These are phyloP conservation scores for Backusella luteola DNA, from an alignment of 192 early-diverging fungal genomes.

Conservation along the genomic window DNA sequence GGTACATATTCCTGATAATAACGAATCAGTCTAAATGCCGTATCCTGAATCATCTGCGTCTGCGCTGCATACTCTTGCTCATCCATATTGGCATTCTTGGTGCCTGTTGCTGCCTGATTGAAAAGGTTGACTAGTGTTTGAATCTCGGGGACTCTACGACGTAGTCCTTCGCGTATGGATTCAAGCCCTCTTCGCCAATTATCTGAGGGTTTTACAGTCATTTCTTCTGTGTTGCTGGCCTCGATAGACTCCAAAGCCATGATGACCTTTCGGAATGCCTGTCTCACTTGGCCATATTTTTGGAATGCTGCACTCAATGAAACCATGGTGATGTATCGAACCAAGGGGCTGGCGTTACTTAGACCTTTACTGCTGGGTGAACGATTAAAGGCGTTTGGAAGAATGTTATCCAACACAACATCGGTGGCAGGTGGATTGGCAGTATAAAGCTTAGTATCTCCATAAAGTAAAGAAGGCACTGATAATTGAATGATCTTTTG, in stretches of 20 bases:
- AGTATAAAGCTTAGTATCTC: conserved; percentile 36
- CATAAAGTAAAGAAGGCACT: conserved; percentile 56
- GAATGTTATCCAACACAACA: conserved; percentile 65
- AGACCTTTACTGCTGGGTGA: conserved; percentile 55
- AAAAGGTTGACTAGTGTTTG: conserved; percentile 59
- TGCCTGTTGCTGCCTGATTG: conserved; percentile 26
- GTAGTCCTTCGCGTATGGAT: conserved; percentile 54
- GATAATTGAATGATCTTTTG: conserved; percentile 68
- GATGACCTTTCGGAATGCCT: conserved; percentile 35
- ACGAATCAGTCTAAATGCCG: conserved; percentile 56
- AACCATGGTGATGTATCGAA: conserved; percentile 62
- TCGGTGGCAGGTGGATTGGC: conserved; percentile 55
- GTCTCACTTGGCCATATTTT: conserved; percentile 46
- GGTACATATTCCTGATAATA: conserved; percentile 70
- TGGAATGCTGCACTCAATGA: conserved; percentile 57
- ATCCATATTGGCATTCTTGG: conserved; percentile 40
- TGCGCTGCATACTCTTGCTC: conserved; percentile 34
- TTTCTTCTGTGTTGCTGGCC: neutral
- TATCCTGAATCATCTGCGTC: conserved; percentile 50
- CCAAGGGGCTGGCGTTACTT: conserved; percentile 59
- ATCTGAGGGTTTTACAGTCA: conserved; percentile 12
- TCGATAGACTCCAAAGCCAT: conserved; percentile 25
- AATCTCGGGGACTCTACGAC: conserved; percentile 68
- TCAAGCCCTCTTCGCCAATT: conserved; percentile 31
- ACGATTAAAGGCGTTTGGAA: conserved; percentile 59